Evolutionary conservation across 2,329 filamentous ascomycete genomes (phyloP).

Genomic region (Diaporthe batatas): DNA sequence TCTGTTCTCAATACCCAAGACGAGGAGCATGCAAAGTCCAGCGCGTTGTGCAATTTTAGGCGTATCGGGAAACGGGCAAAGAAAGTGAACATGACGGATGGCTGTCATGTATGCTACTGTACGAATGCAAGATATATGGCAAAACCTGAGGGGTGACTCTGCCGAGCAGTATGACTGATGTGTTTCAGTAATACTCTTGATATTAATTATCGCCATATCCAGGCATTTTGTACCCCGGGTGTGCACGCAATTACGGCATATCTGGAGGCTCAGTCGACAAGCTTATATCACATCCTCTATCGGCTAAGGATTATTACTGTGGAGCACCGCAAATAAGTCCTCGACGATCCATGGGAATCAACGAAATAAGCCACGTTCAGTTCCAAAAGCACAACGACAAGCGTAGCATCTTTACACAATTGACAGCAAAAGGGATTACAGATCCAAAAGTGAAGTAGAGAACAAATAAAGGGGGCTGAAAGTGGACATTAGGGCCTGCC

Average conservation of each 20-base stretch:
- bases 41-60: conserved; percentile 17
- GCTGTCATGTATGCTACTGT: not conserved
- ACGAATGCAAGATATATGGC: conserved; percentile 8
- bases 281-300: conserved; percentile 7
- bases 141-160: not conserved
- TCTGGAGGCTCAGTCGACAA: not conserved
- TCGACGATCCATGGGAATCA: conserved; percentile 16
- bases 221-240: not conserved
- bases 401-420: not conserved
- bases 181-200: not conserved
- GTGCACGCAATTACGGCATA: conserved; percentile 1
- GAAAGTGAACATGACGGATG: conserved; percentile 4
- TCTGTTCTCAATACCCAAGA: conserved; percentile 36
- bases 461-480: too few species aligned
- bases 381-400: not conserved
- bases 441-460: not conserved
- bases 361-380: not conserved
- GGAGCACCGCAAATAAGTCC: conserved; percentile 28
- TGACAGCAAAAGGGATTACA: not conserved
- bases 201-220: not conserved
- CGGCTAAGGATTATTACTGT: not conserved
- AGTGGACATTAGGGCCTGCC: not conserved
- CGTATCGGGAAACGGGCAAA: not conserved
- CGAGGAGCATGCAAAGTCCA: conserved; percentile 11
- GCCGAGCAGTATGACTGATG: not conserved